Base-by-base conservation (phyloP, 176 grass and related monocot species). In the Carex pumila region DNA sequence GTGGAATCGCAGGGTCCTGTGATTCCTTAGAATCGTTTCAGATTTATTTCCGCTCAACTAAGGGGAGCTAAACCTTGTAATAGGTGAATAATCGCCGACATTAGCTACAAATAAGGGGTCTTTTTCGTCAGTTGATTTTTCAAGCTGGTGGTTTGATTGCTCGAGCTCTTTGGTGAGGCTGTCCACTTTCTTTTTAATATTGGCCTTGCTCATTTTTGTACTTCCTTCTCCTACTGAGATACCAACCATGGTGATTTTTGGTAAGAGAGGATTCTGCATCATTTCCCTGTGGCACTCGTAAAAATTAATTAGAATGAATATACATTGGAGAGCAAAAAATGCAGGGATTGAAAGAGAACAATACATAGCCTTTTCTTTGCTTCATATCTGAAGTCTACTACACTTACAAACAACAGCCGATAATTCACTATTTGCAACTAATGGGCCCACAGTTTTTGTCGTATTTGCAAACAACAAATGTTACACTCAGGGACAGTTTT, bases 161-260 rank as follows among this genome's bases (percentile, higher is more conserved):
- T 95, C 93, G 18, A 95, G 82, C 45, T 99, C 93, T 85, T 92
- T 93, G 17, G 93, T 92, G 82, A 95, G 86, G 66, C 87, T 91
- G 12, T 93, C 93, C 96, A 98, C 92, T 79, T 88, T 93, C 73
- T 95, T 95, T 87, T 93, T 99, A 79, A 93, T 83, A 68, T 84
- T 91, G 30, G 89, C 84, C 84, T 88, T 93, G 89, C 79, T 93
- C 88, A 92, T 90, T 64, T 99, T 91, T 14, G 86, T 88, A 64
- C 49, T 67, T 18, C 91, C 86, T 87, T 93, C 88, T 83, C 89
- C 85, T 88, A 90, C 93, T 19, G 95, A 89, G 50, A 99, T 89
- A 74, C 96, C 93, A 79, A 99, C 92, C 93, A 95, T 95, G 12
- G 93, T 98, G 65, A 99, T 92, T 84, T 95, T 95, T 3, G 93